Base-by-base conservation (phyloP, 179 eudicot species). In the Beta macrorhiza region DNA sequence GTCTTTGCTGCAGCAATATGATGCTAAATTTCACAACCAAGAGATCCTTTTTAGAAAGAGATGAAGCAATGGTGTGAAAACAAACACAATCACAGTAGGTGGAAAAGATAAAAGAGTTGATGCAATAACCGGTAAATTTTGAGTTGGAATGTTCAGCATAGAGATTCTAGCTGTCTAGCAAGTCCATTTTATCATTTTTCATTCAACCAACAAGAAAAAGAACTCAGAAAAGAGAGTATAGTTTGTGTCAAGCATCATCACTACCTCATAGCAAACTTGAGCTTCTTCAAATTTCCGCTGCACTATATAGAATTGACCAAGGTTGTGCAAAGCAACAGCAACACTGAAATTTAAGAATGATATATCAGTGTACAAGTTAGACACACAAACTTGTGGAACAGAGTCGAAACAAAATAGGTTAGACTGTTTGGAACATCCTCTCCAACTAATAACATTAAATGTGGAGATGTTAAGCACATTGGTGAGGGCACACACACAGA, bases 271-370 rank as follows among this genome's bases (percentile, higher is more conserved):
- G 88, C 89, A 89, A 67, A 71, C 80, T 79, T 84, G 91, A 83
- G 99, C 95, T 80, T 90, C 87, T 78, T 92, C 92, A 72, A 95
- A 84, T 86, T 91, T 89, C 72, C 90, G 80, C 79, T 91, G 97
- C 68, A 78, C 88, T 78, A 91, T 86, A 83, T 91, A 93, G 84
- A 95, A 95, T 77, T 91, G 98, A 57, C 98, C 99, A 58, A 95
- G 90, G 84, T 95, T 95, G 87, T 95, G 99, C 82, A 91, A 84
- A 72, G 99, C 97, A 83, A 93, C 95, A 10, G 93, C 99, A 80
- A 95, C 98, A 58, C 98, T 94, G 83, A 45, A 67, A 72, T 75
- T 57, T 14, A 55, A 7, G 16, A 68, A 51, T 58, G 51, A 58
- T 45, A 68, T 64, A 47, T 74, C 22, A 51, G 12, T 19, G 53